A percentile compares a stretch with the other conserved stretches of the same genome.
Evolutionary conservation across 768 basidiomycete species (phyloP).

Genomic region (Sporobolomyces phaffii): DNA sequence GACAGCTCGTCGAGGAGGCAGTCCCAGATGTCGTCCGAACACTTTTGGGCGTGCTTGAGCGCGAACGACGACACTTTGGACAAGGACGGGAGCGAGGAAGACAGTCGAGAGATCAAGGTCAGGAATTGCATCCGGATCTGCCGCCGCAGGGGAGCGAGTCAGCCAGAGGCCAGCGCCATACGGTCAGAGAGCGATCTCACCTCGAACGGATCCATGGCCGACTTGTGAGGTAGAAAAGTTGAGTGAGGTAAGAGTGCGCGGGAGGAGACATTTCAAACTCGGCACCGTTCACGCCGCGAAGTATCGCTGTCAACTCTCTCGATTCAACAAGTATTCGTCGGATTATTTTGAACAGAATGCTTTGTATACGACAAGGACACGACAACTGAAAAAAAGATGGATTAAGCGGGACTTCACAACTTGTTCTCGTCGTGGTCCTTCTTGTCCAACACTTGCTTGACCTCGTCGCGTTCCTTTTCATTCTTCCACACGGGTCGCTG

Average conservation of each 20-base stretch:
- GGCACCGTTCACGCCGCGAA: too few species aligned
- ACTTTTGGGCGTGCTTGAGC: slow-evolving; percentile 46
- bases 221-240: background rate
- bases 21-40: slow-evolving; percentile 51
- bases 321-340: too few species aligned
- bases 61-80: slow-evolving; percentile 49
- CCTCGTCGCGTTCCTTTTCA: slow-evolving; percentile 46
- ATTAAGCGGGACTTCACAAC: background rate
- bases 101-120: slow-evolving; percentile 46
- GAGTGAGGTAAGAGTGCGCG: background rate
- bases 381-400: background rate
- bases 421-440: background rate
- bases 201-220: slow-evolving; percentile 44
- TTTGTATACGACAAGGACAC: too few species aligned
- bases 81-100: slow-evolving; percentile 49
- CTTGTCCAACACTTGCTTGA: slow-evolving; percentile 17
- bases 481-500: slow-evolving; percentile 50
- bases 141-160: background rate
- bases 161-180: background rate
- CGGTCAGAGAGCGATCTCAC: slow-evolving; percentile 3
- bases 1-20: slow-evolving; percentile 47
- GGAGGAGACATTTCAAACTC: background rate
- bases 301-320: too few species aligned
- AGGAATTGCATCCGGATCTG: slow-evolving; percentile 48
- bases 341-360: too few species aligned